Evolutionary conservation across 306 rosid species (phyloP).

Genomic region (Citrullus colocynthis): DNA sequence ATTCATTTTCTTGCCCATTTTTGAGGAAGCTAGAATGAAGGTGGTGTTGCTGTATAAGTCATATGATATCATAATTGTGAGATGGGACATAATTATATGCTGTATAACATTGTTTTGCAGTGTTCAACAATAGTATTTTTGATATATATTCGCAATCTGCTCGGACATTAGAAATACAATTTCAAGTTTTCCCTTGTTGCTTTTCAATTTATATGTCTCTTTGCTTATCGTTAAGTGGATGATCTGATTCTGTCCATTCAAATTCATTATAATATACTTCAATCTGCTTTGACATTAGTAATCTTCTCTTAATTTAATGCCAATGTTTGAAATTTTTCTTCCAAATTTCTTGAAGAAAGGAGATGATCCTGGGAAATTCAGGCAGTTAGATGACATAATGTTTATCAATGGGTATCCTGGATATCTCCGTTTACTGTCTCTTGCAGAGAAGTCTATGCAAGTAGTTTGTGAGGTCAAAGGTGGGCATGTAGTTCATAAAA

Average conservation of each 20-base stretch:
- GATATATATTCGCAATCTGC: not conserved
- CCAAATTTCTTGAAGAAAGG: slow-evolving; percentile 49
- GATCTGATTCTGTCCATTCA: not conserved
- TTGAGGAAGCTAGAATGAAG: slow-evolving; percentile 94
- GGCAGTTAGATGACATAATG: slow-evolving; percentile 78
- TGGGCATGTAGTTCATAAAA: not conserved
- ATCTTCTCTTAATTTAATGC: not conserved
- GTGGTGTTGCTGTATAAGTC: slow-evolving; percentile 13
- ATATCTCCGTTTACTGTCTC: slow-evolving; percentile 52
- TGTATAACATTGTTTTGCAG: not conserved
- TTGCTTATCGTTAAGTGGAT: not conserved
- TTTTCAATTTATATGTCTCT: not conserved
- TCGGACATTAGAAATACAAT: not conserved
- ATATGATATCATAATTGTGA: not conserved
- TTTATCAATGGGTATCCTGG: slow-evolving; percentile 71
- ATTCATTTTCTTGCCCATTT: slow-evolving; percentile 68
- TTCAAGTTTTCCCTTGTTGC: not conserved
- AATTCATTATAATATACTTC: not conserved
- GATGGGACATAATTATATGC: not conserved
- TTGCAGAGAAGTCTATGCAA: slow-evolving; percentile 68
- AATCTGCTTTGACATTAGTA: not conserved
- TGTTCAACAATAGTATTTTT: not conserved
- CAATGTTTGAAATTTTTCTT: not conserved
- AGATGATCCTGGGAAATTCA: slow-evolving; percentile 75
- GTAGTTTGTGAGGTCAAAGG: slow-evolving; percentile 80